Evolutionary conservation across 2,329 filamentous ascomycete species (phyloP), one percentile per base, ranked within the genome.

Genomic region (Gaeumannomyces tritici): DNA sequence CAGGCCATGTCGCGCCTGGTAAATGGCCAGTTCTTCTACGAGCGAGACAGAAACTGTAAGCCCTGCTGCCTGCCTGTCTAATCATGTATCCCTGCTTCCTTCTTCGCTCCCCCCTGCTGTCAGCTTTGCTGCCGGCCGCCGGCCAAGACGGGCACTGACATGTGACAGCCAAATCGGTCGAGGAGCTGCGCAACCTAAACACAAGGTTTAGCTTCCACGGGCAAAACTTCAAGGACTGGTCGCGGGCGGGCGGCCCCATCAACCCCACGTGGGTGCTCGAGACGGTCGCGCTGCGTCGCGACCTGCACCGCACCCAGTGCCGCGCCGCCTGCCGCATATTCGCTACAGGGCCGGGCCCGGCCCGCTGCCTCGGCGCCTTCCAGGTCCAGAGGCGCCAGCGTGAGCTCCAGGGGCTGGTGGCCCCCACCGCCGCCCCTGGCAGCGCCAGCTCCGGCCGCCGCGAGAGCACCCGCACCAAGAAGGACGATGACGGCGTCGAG

Each of bases 241-340:
- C 77, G 33, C 78, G 78, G 55, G 74, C 74, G 31, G 82, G 83
- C 65, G 82, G 82, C 2, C 79, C 82, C 15, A 80, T 85, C 70
- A 79, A 84, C 66, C 77, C 82, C 4, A 70, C 76, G n/a, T 85
- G 82, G 83, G 76, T 80, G 28, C 76, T 75, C 67, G 81, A 85
- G 63, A 85, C 83, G 33, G 73, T 75, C 51, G 65, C 69, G 29
- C 75, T 86, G 29, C 75, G 79, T 61, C 74, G 73, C 55, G 77
- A 83, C 60, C 76, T 86, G 42, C 83, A 85, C 72, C 79, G 81
- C 57, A 78, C 82, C 11, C 83, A 86, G 70, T 84, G 83, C 70
- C 80, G 81, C 59, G 82, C 82, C 12, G 82, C 82, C 31, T 73
- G 79, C 61, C 80, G 83, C 65, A 83, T 86, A 65, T 84, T 82